These are phyloP conservation scores for Colletotrichum cordylinicola DNA, from an alignment of 2,329 filamentous ascomycete genomes.

Conservation along the genomic window DNA sequence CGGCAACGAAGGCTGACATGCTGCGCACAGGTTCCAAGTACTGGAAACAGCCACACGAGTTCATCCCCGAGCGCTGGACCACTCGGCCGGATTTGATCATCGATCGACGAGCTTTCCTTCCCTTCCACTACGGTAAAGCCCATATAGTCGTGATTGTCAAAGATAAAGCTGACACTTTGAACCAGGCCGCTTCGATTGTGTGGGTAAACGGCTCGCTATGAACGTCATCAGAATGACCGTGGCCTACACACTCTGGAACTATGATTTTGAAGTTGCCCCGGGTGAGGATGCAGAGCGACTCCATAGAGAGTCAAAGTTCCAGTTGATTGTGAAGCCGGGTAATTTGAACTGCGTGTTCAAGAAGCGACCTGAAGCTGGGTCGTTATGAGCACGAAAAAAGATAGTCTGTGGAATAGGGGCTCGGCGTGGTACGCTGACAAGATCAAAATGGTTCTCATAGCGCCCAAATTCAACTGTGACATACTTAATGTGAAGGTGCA, in stretches of 20 bases:
- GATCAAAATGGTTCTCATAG: too few relatives aligned
- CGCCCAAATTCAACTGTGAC: too few relatives aligned
- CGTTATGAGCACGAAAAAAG: accelerated
- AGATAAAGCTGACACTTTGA: neutral
- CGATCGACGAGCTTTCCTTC: constrained; percentile 22
- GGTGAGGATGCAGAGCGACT: constrained; percentile 2
- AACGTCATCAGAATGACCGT: constrained; percentile 9
- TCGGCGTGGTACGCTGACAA: too few relatives aligned
- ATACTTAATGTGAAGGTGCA: too few relatives aligned
- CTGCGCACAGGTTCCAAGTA: neutral
- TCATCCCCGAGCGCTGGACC: constrained; percentile 30
- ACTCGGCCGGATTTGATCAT: constrained; percentile 24
- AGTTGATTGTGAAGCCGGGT: constrained; percentile 12
- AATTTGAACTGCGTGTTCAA: constrained; percentile 12
- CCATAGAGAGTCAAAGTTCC: neutral
- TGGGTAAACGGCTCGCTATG: constrained; percentile 5
- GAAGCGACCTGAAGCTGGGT: neutral
- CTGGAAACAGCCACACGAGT: constrained; percentile 17
- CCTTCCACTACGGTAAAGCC: neutral
- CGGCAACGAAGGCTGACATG: neutral
- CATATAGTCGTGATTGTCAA: too few relatives aligned
- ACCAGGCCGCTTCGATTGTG: constrained; percentile 14
- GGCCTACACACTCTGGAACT: constrained; percentile 19
- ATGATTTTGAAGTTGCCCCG: constrained; percentile 16
- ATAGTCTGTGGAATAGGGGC: too few relatives aligned